phyloP scores from a whole-genome alignment of 169 alveolate genomes.

The Ophryocystis elektroscirrha region DNA sequence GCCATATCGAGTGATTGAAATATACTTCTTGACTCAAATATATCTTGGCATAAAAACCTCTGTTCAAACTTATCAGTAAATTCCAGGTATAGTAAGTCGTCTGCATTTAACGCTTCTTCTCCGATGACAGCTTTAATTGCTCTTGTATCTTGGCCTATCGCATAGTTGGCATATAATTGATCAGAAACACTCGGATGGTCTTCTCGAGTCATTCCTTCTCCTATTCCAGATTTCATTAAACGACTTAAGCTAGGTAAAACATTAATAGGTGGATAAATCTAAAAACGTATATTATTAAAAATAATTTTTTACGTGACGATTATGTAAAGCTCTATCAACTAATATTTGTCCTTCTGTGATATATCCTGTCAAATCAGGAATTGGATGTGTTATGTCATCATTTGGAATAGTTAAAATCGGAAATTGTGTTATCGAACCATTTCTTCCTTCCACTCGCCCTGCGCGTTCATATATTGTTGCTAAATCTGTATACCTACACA shows the following conservation, averaged over 20 bases:
- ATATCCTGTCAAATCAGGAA: conserved; percentile 95
- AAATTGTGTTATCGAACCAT: conserved; percentile 87
- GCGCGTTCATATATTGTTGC: conserved; percentile 98
- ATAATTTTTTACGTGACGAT: conserved; percentile 50
- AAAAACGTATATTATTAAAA: background rate
- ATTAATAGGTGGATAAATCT: conserved; percentile 65
- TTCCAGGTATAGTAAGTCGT: conserved; percentile 84
- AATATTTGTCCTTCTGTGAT: conserved; percentile 91
- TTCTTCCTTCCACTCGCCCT: conserved; percentile 91
- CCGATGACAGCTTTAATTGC: conserved; percentile 99
- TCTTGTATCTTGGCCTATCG: conserved; percentile 96
- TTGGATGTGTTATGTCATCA: conserved; percentile 97
- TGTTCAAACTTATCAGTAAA: conserved; percentile 93
- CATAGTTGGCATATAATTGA: conserved; percentile 96
- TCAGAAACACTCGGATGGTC: conserved; percentile 98
- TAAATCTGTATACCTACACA: conserved; percentile 83
- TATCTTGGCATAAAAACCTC: conserved; percentile 77
- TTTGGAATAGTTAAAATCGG: conserved; percentile 99
- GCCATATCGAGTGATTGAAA: conserved; percentile 90
- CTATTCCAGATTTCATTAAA: conserved; percentile 98
- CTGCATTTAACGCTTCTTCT: conserved; percentile 95
- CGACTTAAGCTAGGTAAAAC: conserved; percentile 93
- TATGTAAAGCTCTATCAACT: conserved; percentile 88
- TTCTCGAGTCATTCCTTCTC: conserved; percentile 92
- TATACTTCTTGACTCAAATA: conserved; percentile 85